These are phyloP conservation scores for Aspergillus melleus DNA, from an alignment of 2,329 filamentous ascomycete species.

Conservation along the genomic window DNA sequence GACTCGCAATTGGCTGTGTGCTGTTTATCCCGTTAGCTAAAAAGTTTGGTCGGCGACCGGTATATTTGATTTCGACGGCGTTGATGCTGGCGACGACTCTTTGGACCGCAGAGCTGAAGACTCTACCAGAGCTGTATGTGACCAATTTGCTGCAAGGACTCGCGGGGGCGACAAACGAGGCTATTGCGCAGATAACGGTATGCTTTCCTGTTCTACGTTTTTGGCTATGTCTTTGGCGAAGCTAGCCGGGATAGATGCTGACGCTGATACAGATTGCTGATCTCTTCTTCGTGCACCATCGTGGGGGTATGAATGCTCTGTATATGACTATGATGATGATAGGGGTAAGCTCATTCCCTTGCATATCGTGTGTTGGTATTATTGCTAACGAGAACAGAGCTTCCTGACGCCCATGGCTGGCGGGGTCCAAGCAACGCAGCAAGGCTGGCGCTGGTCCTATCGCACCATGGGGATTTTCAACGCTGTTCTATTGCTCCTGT, in stretches of 20 bases:
- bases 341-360: slow-evolving; percentile 28
- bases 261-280: slow-evolving; percentile 39
- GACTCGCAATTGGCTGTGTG: slow-evolving; percentile 45
- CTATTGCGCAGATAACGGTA: slow-evolving; percentile 44
- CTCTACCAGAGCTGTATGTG: slow-evolving; percentile 44
- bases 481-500: slow-evolving; percentile 27
- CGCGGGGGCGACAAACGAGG: slow-evolving; percentile 43
- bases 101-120: slow-evolving; percentile 47
- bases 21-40: slow-evolving; percentile 50
- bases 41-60: slow-evolving; percentile 44
- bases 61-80: slow-evolving; percentile 46
- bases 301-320: slow-evolving; percentile 52
- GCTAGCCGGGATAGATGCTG: neutral
- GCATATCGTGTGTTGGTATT: neutral
- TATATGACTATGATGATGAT: slow-evolving; percentile 47
- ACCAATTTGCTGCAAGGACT: slow-evolving; percentile 45
- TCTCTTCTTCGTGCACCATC: slow-evolving; percentile 53
- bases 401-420: slow-evolving; percentile 38
- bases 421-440: slow-evolving; percentile 32
- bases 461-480: slow-evolving; percentile 37
- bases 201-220: slow-evolving; percentile 6
- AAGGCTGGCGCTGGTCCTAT: slow-evolving; percentile 40
- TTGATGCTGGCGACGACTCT: slow-evolving; percentile 40
- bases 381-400: slow-evolving; percentile 16
- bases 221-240: neutral